Conservation (phyloP, 345 rosid species). For the Raphanus sativus region DNA sequence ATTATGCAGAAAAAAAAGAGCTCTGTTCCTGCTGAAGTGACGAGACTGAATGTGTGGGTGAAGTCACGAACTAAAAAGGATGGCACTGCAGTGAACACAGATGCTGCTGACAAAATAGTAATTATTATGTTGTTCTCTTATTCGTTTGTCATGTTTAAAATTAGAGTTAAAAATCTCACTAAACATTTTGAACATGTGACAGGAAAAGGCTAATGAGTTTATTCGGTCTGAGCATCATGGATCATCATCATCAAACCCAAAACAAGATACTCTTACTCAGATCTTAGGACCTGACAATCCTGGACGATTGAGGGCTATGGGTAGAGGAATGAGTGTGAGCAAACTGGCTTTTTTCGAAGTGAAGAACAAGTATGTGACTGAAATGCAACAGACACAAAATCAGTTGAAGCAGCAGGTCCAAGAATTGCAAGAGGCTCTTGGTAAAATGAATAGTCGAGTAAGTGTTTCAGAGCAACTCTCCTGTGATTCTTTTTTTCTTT, state of each 20-base stretch:
- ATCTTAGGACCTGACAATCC: slow-evolving; percentile 2
- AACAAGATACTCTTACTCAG: not conserved
- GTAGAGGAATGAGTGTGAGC: not conserved
- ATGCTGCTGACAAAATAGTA: not conserved
- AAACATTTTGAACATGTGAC: not conserved
- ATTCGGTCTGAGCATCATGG: not conserved
- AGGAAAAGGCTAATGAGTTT: not conserved
- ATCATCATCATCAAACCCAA: not conserved
- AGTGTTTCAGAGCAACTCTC: too few relatives aligned
- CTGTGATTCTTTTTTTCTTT: too few relatives aligned
- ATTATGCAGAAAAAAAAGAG: not conserved
- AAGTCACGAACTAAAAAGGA: not conserved
- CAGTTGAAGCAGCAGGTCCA: too few relatives aligned
- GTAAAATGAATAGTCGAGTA: too few relatives aligned
- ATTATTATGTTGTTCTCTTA: not conserved
- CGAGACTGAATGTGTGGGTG: not conserved
- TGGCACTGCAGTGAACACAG: not conserved
- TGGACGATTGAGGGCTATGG: not conserved
- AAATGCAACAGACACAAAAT: too few relatives aligned
- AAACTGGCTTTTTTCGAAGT: not conserved
- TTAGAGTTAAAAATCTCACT: not conserved
- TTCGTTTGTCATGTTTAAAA: not conserved
- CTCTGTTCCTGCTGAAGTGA: not conserved
- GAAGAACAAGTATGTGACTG: too few relatives aligned
- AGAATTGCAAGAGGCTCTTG: too few relatives aligned